Conservation (phyloP, 768 basidiomycete species). For the Trametes maxima region DNA sequence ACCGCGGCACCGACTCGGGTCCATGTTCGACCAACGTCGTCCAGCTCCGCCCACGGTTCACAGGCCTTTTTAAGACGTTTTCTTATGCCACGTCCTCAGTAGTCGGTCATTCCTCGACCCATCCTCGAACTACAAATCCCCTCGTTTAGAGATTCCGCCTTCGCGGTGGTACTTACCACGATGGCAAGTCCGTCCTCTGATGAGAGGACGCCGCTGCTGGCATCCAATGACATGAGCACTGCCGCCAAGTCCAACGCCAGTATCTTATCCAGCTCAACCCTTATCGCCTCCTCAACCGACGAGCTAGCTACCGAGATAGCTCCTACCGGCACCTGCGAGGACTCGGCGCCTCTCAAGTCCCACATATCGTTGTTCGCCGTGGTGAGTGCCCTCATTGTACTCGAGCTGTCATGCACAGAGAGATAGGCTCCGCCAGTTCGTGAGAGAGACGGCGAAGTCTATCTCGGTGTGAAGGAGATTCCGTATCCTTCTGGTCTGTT, state of each 20-base stretch:
- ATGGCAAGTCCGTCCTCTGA: no score
- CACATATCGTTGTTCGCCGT: constrained; percentile 18
- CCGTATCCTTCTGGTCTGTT: no score
- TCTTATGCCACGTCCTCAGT: background rate
- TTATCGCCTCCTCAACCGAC: background rate
- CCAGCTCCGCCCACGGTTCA: background rate
- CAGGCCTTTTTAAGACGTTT: background rate
- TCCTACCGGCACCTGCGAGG: background rate
- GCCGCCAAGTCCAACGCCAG: background rate
- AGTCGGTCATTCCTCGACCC: background rate
- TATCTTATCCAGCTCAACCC: no score
- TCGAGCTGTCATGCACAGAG: background rate
- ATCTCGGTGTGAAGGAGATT: no score
- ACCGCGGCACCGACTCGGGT: no score
- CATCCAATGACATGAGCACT: background rate
- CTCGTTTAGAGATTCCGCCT: no score
- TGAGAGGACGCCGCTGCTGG: constrained; percentile 6
- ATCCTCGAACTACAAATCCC: background rate
- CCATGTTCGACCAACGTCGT: background rate
- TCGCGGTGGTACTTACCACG: no score
- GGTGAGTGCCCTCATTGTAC: constrained; percentile 5
- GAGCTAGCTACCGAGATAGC: background rate
- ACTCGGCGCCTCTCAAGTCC: constrained; percentile 8
- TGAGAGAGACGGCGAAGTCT: background rate
- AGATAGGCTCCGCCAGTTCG: background rate